A percentile compares a stretch with the other conserved stretches of the same genome.
Evolutionary conservation across 352 stramenopile genomes (phyloP).

Genomic region (Hyaloperonospora brassicae): DNA sequence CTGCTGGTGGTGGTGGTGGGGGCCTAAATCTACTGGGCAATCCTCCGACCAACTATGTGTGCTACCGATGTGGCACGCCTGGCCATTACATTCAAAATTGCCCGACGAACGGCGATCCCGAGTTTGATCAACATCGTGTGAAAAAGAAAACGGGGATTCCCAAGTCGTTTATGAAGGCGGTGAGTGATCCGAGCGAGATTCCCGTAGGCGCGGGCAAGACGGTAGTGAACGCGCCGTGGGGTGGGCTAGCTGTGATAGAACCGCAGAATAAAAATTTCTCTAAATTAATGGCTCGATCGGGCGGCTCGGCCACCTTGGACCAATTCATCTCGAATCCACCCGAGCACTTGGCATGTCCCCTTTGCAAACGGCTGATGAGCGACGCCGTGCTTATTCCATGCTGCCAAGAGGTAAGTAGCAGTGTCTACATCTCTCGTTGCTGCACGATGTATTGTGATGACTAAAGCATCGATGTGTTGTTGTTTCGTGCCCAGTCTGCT

Average conservation of each 20-base stretch:
- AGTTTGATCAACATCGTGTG: conserved; percentile 83
- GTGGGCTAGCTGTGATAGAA: conserved; percentile 86
- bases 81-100: conserved; percentile 87
- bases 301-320: conserved; percentile 83
- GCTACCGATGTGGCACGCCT: conserved; percentile 73
- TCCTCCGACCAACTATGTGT: conserved; percentile 79
- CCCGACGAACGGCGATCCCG: conserved; percentile 80
- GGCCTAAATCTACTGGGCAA: conserved; percentile 32
- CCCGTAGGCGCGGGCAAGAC: conserved; percentile 75
- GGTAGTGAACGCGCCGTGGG: conserved; percentile 80
- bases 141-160: conserved; percentile 85
- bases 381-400: conserved; percentile 83
- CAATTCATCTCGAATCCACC: conserved; percentile 87
- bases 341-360: conserved; percentile 81
- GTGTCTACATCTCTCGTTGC: no score
- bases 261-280: conserved; percentile 87
- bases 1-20: background rate
- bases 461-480: background rate
- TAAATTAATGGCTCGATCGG: conserved; percentile 87
- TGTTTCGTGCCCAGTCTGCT: conserved; percentile 38
- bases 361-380: conserved; percentile 85
- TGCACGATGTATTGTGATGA: no score
- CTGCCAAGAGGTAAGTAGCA: conserved; percentile 71
- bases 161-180: conserved; percentile 85
- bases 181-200: conserved; percentile 81